Conservation (phyloP, 2,329 filamentous ascomycete species). For the Cryphonectria japonica region DNA sequence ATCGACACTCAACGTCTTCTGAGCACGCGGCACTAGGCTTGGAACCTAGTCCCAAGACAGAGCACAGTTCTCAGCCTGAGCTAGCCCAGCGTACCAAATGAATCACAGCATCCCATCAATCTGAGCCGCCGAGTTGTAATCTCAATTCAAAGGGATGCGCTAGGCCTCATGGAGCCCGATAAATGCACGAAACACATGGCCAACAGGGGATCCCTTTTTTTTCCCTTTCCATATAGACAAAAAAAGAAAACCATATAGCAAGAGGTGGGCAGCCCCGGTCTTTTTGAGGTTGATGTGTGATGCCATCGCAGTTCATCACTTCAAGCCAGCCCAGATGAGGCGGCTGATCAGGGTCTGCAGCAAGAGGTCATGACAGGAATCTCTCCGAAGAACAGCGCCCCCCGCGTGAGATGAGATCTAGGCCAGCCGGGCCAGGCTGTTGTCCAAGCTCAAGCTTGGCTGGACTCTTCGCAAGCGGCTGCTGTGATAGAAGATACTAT, state of each 20-base stretch:
- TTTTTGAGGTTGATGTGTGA: background rate
- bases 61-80: slow-evolving; percentile 30
- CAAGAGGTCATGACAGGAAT: background rate
- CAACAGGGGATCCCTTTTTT: slow-evolving; percentile 6
- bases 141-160: slow-evolving; percentile 11
- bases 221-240: background rate
- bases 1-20: background rate
- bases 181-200: slow-evolving; percentile 28
- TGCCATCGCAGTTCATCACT: background rate
- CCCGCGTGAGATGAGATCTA: background rate
- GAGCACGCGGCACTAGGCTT: background rate
- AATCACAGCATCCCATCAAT: background rate
- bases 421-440: background rate
- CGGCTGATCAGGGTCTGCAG: slow-evolving; percentile 4
- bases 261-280: background rate
- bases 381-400: background rate
- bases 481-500: background rate
- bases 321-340: background rate
- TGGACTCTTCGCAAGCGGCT: background rate
- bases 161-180: slow-evolving; percentile 11
- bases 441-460: background rate
- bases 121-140: slow-evolving; percentile 1
- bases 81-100: slow-evolving; percentile 15
- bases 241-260: background rate
- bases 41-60: slow-evolving; percentile 15